These are phyloP conservation scores for Phytopythium chamaehyphon DNA, from an alignment of 352 stramenopile species.

Conservation along the genomic window DNA sequence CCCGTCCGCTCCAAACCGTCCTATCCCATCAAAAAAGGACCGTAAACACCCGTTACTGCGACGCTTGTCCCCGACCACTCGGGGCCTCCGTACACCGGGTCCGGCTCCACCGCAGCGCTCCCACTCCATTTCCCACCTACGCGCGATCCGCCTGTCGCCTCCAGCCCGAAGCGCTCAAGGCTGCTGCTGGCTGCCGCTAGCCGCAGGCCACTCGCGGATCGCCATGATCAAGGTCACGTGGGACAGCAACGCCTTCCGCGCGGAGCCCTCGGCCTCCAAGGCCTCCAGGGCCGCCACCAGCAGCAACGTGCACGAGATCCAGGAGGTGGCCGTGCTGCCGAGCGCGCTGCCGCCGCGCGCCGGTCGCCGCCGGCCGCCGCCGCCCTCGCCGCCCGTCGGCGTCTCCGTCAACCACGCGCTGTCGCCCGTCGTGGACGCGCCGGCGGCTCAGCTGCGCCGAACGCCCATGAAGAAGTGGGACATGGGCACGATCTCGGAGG, in stretches of 20 bases:
- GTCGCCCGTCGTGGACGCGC: conserved; percentile 36
- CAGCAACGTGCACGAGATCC: background rate
- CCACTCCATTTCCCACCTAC: too few relatives aligned
- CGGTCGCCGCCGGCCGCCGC: conserved; percentile 2
- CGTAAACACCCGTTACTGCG: too few relatives aligned
- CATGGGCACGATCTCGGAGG: conserved; percentile 79
- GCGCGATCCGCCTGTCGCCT: too few relatives aligned
- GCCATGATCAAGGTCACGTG: conserved; percentile 74
- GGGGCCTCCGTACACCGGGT: too few relatives aligned
- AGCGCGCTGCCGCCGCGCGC: conserved; percentile 1
- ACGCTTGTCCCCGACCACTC: too few relatives aligned
- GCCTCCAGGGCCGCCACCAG: background rate
- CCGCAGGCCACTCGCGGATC: background rate
- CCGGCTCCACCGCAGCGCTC: too few relatives aligned
- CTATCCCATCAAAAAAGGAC: too few relatives aligned
- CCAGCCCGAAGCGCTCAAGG: too few relatives aligned
- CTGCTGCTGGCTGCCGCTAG: too few relatives aligned
- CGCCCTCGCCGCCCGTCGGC: background rate
- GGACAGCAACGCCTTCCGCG: conserved; percentile 24
- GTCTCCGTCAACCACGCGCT: conserved; percentile 18
- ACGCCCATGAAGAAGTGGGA: conserved; percentile 25
- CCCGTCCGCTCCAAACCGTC: too few relatives aligned
- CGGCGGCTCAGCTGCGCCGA: conserved; percentile 9
- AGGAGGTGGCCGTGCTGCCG: conserved; percentile 4
- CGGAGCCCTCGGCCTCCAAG: conserved; percentile 3